These are phyloP conservation scores for Cubamyces sp. DNA, from an alignment of 768 basidiomycete species.

Conservation along the genomic window DNA sequence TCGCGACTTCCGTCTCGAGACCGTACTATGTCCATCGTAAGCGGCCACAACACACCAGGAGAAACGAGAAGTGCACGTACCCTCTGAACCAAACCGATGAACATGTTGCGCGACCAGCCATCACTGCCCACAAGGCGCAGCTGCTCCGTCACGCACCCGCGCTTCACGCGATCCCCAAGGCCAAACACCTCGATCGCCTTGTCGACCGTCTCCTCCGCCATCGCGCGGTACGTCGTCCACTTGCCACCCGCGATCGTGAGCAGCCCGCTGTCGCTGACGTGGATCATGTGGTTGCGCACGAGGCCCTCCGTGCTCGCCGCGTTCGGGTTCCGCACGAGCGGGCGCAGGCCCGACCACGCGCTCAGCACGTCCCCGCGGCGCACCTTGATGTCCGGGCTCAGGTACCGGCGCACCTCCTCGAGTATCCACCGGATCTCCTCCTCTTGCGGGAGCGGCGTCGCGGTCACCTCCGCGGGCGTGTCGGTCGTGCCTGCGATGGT, in stretches of 20 bases:
- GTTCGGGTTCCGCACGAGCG: slow-evolving; percentile 82
- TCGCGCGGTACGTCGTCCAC: slow-evolving; percentile 97
- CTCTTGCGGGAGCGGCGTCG: slow-evolving; percentile 82
- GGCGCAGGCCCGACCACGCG: slow-evolving; percentile 93
- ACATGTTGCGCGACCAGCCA: slow-evolving; percentile 96
- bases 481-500: slow-evolving; percentile 98
- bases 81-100: slow-evolving; percentile 91
- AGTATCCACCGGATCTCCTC: slow-evolving; percentile 98
- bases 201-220: slow-evolving; percentile 96
- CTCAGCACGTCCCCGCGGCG: slow-evolving; percentile 93
- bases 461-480: slow-evolving; percentile 68
- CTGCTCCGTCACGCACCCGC: slow-evolving; percentile 76
- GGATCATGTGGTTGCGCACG: slow-evolving; percentile 92
- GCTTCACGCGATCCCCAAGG: slow-evolving; percentile 56
- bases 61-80: slow-evolving; percentile 46
- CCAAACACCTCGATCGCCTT: slow-evolving; percentile 79
- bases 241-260: slow-evolving; percentile 97
- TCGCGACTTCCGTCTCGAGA: slow-evolving; percentile 88
- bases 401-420: slow-evolving; percentile 88
- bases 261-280: slow-evolving; percentile 78
- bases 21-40: slow-evolving; percentile 63
- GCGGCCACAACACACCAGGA: background rate
- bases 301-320: slow-evolving; percentile 81
- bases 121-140: slow-evolving; percentile 90
- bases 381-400: slow-evolving; percentile 91